phyloP scores from a whole-genome alignment of 768 basidiomycete species.

The Leccinellum rugosiceps region DNA sequence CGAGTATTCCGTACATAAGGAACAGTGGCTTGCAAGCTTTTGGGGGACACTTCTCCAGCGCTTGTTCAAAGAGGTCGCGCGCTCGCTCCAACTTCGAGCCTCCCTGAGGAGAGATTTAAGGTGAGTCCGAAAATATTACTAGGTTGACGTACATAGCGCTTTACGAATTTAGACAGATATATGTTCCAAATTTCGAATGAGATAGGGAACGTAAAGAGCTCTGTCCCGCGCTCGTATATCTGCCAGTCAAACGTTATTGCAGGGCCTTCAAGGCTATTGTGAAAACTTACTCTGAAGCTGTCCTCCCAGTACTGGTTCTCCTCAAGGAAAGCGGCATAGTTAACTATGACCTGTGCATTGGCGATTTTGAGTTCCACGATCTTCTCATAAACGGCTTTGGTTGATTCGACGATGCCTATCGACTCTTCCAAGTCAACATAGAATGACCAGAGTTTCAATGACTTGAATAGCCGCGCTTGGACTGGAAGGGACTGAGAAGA shows the following conservation, averaged over 20 bases:
- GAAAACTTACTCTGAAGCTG: conserved; percentile 83
- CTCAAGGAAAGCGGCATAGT: conserved; percentile 95
- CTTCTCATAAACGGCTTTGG: conserved; percentile 93
- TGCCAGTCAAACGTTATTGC: conserved; percentile 26
- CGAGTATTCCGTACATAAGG: conserved; percentile 93
- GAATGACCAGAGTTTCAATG: conserved; percentile 97
- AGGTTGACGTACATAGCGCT: conserved; percentile 75
- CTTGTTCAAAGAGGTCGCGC: conserved; percentile 97
- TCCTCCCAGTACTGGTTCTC: conserved; percentile 99
- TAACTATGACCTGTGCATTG: conserved; percentile 96
- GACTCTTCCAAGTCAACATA: conserved; percentile 98
- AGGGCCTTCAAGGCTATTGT: neutral
- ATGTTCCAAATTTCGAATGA: conserved; percentile 99
- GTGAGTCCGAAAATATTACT: neutral
- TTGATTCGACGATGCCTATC: conserved; percentile 87
- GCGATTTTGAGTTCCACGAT: conserved; percentile 96
- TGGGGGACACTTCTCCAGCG: conserved; percentile 91
- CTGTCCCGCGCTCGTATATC: conserved; percentile 97
- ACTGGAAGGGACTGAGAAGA: conserved; percentile 66
- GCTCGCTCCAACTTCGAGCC: conserved; percentile 93
- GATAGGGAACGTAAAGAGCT: conserved; percentile 95
- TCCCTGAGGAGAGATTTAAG: conserved; percentile 47
- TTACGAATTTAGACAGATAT: conserved; percentile 94
- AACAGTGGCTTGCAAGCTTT: conserved; percentile 94
- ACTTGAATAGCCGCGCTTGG: conserved; percentile 93